Base-by-base conservation (phyloP, 352 stramenopile species). In the Phytopythium oedochilum region DNA sequence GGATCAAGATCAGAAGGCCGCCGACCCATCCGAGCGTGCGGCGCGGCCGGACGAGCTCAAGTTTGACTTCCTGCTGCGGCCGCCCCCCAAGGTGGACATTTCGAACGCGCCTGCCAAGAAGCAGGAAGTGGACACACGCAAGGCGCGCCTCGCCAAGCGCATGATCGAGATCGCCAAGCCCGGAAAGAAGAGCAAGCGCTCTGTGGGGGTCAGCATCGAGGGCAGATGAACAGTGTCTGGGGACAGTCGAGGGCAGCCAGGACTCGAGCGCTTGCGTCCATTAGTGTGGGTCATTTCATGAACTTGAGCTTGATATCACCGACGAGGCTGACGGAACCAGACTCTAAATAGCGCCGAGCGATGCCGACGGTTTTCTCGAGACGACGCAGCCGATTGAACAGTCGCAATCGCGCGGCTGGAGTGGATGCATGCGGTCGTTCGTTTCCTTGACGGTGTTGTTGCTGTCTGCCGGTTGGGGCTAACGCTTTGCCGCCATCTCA, bases 111-210 rank as follows among this genome's bases (percentile, higher is more conserved):
- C 73, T 25, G 53, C 72, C 22, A 83, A 83, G 55, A 94, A 94
- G 26, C 61, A 69, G 8, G 83, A 95, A 28, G 64, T 68, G 8
- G 86, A 95, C 54, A 86, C 83, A 31, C 81, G 84, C 26, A 95
- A 95, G 64, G 70, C 68, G n/a, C 80, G 82, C 7, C 64, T 95
- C n/a, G 29, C 65, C n/a, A 93, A 94, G 74, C 78, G 82, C 25
- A 95, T 95, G 86, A 78, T 90, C 56, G 78, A 90, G 42, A 94
- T 95, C 55, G 86, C 83, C 17, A 73, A 73, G 36, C 86, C 86
- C 0, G 81, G 82, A 29, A 88, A 73, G 58, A 92, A 92, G 63
- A 75, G 52, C 47, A 94, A 92, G 66, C 79, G 83, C 17, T 66
- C 86, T 5, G 73, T 87, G 2, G 68, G 70, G 23, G 67, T 95